Evolutionary conservation across 805 yeast species (phyloP), one percentile per base, ranked within the genome.

Genomic region (Kluyveromyces lactis): DNA sequence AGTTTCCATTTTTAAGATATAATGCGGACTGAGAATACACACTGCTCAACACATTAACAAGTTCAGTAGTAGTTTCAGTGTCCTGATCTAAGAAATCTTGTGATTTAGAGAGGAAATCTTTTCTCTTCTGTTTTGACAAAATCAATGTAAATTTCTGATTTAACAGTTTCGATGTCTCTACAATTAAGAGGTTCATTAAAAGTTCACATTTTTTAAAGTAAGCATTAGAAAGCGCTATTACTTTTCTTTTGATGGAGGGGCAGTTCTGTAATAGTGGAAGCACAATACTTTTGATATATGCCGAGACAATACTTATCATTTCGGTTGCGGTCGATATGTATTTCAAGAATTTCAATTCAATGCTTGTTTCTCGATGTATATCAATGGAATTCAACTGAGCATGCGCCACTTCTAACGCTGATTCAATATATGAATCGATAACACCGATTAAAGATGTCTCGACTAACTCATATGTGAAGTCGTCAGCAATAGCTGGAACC

Each of bases 371-470:
- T 40, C 40, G 48, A 17, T 40, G 30, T 11, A 39, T 38, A 49
- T 66, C 64, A 47, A 68, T 64, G 47, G 64, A 63, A 38, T 56
- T 58, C 24, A 75, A 56, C 33, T 59, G 59, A 37, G 65, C 71
- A 49, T 77, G 82, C 1, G 86, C 69, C 3, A 78, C 75, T 48
- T 86, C 95, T 30, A 89, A 58, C 0, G 86, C 87, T 12, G 77
- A 68, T 29, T 84, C 87, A 32, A 87, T 72, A 52, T 84, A 86
- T 2, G 80, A 70, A 26, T 76, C 76, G 1, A 95, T 92, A 28
- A 85, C 68, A 40, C 81, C 86, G 34, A 75, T 68, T 17, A 86
- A 59, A 38, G 86, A 56, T 27, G 83, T 68, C 44, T 84, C 85
- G 42, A 84, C 66, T 11, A 89, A 59, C 44, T 79, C 87, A 32